Evolutionary conservation across 1,139 yeast genomes (phyloP).

Genomic region (Kodamaea anthophila): DNA sequence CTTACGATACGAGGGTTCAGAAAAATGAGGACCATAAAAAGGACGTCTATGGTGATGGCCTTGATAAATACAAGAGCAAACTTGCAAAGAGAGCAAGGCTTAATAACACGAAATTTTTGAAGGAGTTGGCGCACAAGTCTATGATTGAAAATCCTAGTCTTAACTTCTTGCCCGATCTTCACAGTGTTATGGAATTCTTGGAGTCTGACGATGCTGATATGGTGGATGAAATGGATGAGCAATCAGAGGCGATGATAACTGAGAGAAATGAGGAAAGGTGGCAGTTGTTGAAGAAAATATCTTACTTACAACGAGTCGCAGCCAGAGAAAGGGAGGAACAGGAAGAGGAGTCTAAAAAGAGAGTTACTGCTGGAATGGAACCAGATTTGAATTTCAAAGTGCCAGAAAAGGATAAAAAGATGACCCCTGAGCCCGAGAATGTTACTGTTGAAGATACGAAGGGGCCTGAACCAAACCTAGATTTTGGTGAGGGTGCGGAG

Average conservation of each 20-base stretch:
- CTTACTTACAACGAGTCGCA: conserved; percentile 61
- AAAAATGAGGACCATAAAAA: conserved; percentile 54
- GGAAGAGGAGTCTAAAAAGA: conserved; percentile 28
- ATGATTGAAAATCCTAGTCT: conserved; percentile 33
- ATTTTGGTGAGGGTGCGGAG: conserved; percentile 3
- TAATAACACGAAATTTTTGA: conserved; percentile 48
- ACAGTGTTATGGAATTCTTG: conserved; percentile 51
- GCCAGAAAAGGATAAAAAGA: conserved; percentile 3
- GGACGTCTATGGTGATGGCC: conserved; percentile 76
- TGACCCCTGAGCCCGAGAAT: conserved; percentile 10
- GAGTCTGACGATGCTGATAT: conserved; percentile 37
- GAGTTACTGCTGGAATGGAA: conserved; percentile 30
- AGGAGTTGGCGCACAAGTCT: conserved; percentile 47
- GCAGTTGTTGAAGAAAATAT: conserved; percentile 61
- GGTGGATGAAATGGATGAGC: conserved; percentile 34
- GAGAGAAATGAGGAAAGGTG: conserved; percentile 55
- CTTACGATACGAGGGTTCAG: conserved; percentile 76
- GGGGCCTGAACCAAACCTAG: conserved; percentile 8
- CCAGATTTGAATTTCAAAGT: conserved; percentile 9
- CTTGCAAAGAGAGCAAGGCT: conserved; percentile 44
- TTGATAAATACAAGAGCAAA: conserved; percentile 50
- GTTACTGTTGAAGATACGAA: conserved; percentile 16
- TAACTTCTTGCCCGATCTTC: conserved; percentile 50
- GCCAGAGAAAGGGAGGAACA: conserved; percentile 32
- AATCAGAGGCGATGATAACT: conserved; percentile 33